These are phyloP conservation scores for Tetraselmis striata DNA, from an alignment of 139 green algal genomes.

Conservation along the genomic window DNA sequence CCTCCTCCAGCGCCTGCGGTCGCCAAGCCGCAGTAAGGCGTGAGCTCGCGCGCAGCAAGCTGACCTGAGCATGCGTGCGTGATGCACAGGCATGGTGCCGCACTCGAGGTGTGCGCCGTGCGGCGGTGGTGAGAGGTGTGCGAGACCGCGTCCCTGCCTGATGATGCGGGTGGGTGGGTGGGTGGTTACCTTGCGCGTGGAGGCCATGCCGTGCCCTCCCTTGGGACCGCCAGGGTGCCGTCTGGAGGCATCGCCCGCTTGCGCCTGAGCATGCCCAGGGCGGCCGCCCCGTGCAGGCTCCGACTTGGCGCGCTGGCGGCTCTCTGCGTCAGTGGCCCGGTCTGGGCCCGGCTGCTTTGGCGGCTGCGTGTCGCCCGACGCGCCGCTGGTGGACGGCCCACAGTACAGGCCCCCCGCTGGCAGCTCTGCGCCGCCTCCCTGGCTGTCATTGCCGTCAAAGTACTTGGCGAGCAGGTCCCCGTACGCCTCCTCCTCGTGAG, in stretches of 20 bases:
- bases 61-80: neutral
- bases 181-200: too few species aligned
- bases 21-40: neutral
- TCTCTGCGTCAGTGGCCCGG: too few species aligned
- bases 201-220: too few species aligned
- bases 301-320: too few species aligned
- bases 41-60: neutral
- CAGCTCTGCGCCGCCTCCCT: neutral
- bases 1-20: neutral
- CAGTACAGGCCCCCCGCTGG: neutral
- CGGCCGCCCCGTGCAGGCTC: neutral
- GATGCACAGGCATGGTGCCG: neutral
- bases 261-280: neutral
- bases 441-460: neutral
- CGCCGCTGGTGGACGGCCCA: neutral
- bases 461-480: neutral
- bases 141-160: neutral
- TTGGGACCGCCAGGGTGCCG: too few species aligned
- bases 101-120: neutral
- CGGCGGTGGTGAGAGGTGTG: neutral
- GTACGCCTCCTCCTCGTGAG: neutral
- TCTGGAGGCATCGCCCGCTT: too few species aligned
- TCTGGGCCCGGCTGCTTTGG: too few species aligned
- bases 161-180: too few species aligned
- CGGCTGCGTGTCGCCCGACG: too few species aligned